A percentile compares a stretch with the other conserved stretches of the same genome.
These are phyloP conservation scores for Hygrophoropsis aurantiaca DNA, from an alignment of 768 basidiomycete genomes.

Conservation along the genomic window DNA sequence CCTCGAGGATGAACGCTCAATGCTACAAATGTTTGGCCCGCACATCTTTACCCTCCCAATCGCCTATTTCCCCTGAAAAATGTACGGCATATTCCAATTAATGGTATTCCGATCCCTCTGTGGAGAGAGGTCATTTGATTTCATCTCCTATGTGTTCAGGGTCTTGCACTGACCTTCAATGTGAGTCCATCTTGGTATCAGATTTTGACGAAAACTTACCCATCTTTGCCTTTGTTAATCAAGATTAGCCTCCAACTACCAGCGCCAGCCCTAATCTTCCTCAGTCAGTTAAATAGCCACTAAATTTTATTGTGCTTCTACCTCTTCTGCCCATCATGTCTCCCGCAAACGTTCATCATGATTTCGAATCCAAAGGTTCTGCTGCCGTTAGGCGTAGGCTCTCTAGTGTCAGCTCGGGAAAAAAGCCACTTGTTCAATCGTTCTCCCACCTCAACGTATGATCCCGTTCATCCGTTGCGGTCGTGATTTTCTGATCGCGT, in stretches of 20 bases:
- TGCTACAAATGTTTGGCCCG: too few species aligned
- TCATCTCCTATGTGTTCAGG: slow-evolving; percentile 21
- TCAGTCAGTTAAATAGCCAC: slow-evolving; percentile 32
- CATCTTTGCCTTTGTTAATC: slow-evolving; percentile 3
- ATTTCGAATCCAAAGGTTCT: slow-evolving; percentile 67
- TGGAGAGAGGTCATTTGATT: slow-evolving; percentile 7
- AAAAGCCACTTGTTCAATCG: slow-evolving; percentile 54
- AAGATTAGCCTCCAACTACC: slow-evolving; percentile 8
- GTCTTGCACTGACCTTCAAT: slow-evolving; percentile 11
- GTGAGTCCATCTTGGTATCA: slow-evolving; percentile 9
- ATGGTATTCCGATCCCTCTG: neutral
- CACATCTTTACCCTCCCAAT: too few species aligned
- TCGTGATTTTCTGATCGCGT: slow-evolving; percentile 18
- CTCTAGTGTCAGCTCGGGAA: slow-evolving; percentile 49
- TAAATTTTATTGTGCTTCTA: slow-evolving; percentile 16
- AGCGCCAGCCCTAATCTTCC: slow-evolving; percentile 5
- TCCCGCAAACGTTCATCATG: slow-evolving; percentile 33
- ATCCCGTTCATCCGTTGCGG: slow-evolving; percentile 14
- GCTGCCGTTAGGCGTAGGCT: slow-evolving; percentile 66
- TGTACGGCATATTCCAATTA: slow-evolving; percentile 1
- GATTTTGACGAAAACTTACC: slow-evolving; percentile 8
- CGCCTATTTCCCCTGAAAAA: neutral
- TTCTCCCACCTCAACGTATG: slow-evolving; percentile 70
- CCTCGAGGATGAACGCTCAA: too few species aligned
- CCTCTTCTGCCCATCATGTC: slow-evolving; percentile 46